Base-by-base conservation (phyloP, 2,329 filamentous ascomycete species). In the Ophiocordyceps camponoti-leonardi region DNA sequence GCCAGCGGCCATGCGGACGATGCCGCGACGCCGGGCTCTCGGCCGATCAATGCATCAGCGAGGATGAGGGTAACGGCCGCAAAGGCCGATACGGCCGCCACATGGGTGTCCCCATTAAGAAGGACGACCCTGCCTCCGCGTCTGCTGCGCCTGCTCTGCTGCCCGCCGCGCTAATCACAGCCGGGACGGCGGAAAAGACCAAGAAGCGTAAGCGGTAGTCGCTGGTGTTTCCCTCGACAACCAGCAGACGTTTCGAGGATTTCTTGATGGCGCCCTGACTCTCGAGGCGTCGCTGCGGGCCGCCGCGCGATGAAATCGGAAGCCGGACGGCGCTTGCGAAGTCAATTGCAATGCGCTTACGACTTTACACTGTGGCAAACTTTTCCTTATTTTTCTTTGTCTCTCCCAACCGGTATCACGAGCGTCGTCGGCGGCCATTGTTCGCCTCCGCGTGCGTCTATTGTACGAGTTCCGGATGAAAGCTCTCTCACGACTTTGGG, bases 11-110 rank as follows among this genome's bases (percentile, higher is more conserved):
- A 26, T 98, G 92, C 58, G 86, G 87, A 46, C 79, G 92, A 51
- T 98, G 92, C 77, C 86, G 87, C 61, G 92, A 98, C 65, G 92
- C 92, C 41, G 92, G 92, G 19, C 86, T 98, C 55, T 83, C 84
- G 47, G 79, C 86, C 48, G 92, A 96, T 53, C 86, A 90, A 51
- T 98, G 92, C 63, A 79, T 98, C 63, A 95, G 88, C 62, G 92
- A 98, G 64, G 92, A 98, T 56, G 92, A 98, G 65, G 87, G 87
- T 51, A 96, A 96, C 61, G 92, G 90, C 51, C 83, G 92, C 58
- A 96, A 95, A 65, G 92, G 92, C 51, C 81, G 92, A 47, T 96
- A 95, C 59, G 77, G 77, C 54, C 75, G 77, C 51, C 77, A 81
- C 60, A 81, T 81, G 77, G 77, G 77, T 47, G 77, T 81, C 37